Evolutionary conservation across 768 basidiomycete species (phyloP).

Genomic region (Termitomyces sp.): DNA sequence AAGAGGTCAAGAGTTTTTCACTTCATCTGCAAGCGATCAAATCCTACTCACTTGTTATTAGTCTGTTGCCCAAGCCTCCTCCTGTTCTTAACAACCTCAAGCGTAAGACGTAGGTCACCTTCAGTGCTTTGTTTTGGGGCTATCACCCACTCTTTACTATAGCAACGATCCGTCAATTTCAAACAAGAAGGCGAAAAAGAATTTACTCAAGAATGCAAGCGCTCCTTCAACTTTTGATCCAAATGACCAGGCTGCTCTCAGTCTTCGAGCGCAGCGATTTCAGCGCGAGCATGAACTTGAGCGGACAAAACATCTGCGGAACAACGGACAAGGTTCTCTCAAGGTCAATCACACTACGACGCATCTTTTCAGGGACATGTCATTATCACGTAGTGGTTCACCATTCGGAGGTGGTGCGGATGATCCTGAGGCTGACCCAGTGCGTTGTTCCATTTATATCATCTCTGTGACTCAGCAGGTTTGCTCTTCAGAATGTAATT

Average conservation of each 20-base stretch:
- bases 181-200: conserved; percentile 44
- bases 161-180: conserved; percentile 38
- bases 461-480: neutral
- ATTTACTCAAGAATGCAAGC: conserved; percentile 10
- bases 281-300: conserved; percentile 88
- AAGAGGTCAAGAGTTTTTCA: conserved; percentile 58
- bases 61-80: conserved; percentile 55
- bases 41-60: conserved; percentile 18
- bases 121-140: neutral
- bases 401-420: conserved; percentile 47
- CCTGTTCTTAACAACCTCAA: conserved; percentile 52
- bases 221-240: conserved; percentile 40
- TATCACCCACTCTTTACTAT: conserved; percentile 2
- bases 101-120: conserved; percentile 57
- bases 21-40: conserved; percentile 2
- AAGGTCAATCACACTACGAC: conserved; percentile 47
- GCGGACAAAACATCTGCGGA: conserved; percentile 52
- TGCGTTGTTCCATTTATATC: conserved; percentile 32
- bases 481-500: conserved; percentile 74
- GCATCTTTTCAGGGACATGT: conserved; percentile 49
- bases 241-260: conserved; percentile 66
- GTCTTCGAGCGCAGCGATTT: conserved; percentile 84
- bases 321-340: conserved; percentile 33
- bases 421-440: conserved; percentile 72
- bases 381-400: conserved; percentile 48